phyloP scores from a whole-genome alignment of 2,329 filamentous ascomycete species.

The Microcera coccophila region DNA sequence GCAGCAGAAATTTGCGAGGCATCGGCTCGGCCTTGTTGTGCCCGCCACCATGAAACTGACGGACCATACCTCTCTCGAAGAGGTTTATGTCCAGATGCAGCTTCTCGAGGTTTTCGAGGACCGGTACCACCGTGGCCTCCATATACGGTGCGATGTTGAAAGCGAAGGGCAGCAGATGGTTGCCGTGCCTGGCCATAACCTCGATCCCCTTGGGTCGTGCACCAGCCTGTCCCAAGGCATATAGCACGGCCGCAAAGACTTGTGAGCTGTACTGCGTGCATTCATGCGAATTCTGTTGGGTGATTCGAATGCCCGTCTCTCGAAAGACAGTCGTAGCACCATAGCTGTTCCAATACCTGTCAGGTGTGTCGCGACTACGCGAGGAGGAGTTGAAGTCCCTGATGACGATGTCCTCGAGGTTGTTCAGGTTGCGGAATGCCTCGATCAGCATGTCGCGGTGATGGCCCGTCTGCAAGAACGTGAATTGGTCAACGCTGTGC shows the following conservation, averaged over 20 bases:
- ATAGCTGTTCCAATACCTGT: constrained; percentile 51
- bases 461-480: constrained; percentile 41
- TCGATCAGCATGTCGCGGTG: constrained; percentile 52
- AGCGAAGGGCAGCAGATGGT: constrained; percentile 36
- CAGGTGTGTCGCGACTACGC: constrained; percentile 46
- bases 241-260: constrained; percentile 39
- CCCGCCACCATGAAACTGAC: too few relatives aligned
- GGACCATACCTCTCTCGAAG: constrained; percentile 6
- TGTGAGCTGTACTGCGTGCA: constrained; percentile 24
- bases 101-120: constrained; percentile 44
- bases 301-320: constrained; percentile 31
- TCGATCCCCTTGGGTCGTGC: constrained; percentile 43
- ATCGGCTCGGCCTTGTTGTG: constrained; percentile 6
- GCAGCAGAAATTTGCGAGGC: constrained; percentile 24
- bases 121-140: constrained; percentile 33
- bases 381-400: constrained; percentile 53
- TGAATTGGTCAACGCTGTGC: constrained; percentile 15
- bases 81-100: constrained; percentile 35
- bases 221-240: constrained; percentile 40
- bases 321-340: constrained; percentile 39
- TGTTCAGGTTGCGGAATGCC: constrained; percentile 52
- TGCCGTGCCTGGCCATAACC: constrained; percentile 37
- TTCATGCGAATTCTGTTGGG: constrained; percentile 2
- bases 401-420: constrained; percentile 54
- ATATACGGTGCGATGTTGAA: constrained; percentile 45